Conservation (phyloP, 768 basidiomycete genomes). For the Hortiboletus campestris region DNA sequence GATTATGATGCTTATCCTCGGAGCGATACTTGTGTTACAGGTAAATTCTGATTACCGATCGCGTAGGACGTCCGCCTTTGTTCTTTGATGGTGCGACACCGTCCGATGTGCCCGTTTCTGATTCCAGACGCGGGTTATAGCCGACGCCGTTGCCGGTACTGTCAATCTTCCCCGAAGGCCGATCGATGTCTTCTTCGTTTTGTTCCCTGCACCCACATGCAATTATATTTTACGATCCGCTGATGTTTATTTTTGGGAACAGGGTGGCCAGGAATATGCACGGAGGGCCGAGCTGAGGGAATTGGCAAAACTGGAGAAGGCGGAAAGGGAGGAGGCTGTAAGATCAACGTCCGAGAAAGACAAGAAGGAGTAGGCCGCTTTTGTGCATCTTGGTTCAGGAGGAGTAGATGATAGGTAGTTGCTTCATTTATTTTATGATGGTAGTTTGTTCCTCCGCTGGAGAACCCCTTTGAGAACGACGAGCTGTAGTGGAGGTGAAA, state of each 20-base stretch:
- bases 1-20: slow-evolving; percentile 70
- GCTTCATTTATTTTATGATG: slow-evolving; percentile 6
- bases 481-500: not conserved
- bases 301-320: slow-evolving; percentile 39
- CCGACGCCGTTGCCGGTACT: slow-evolving; percentile 6
- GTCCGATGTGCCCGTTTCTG: not conserved
- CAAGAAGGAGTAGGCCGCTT: slow-evolving; percentile 26
- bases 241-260: slow-evolving; percentile 18
- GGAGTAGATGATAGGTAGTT: not conserved
- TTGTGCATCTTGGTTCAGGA: slow-evolving; percentile 4
- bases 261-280: slow-evolving; percentile 88
- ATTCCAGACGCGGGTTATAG: slow-evolving; percentile 12
- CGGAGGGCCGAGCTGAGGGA: slow-evolving; percentile 54
- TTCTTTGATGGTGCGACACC: slow-evolving; percentile 2
- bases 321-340: slow-evolving; percentile 27
- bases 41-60: slow-evolving; percentile 39
- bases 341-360: slow-evolving; percentile 25
- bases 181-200: slow-evolving; percentile 8
- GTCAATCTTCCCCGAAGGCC: not conserved
- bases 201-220: not conserved
- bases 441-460: not conserved
- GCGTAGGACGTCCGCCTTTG: not conserved
- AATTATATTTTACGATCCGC: slow-evolving; percentile 6
- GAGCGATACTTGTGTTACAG: slow-evolving; percentile 68
- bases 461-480: not conserved